Percentiles rank a stretch among this genome's conserved stretches.
Evolutionary conservation across 139 green algal genomes (phyloP).

Genomic region (Coccomyxa sp.): DNA sequence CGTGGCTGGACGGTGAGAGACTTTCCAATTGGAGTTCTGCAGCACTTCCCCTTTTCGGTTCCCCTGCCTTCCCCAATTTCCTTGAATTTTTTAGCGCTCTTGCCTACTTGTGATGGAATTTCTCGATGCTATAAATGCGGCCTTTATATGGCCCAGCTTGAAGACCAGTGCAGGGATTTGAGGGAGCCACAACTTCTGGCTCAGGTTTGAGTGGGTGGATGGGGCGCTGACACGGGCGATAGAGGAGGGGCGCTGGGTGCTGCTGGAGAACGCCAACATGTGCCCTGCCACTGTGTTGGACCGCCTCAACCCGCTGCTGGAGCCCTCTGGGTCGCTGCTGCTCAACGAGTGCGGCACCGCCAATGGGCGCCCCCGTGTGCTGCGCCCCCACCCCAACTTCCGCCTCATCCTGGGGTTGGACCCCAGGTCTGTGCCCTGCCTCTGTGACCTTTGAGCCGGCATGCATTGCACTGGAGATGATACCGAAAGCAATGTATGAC

Average conservation of each 20-base stretch:
- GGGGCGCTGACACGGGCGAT: conserved; percentile 81
- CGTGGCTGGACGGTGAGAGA: too few species aligned
- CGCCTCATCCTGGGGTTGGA: conserved; percentile 91
- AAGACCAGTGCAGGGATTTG: too few species aligned
- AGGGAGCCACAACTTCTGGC: too few species aligned
- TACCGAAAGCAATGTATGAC: not conserved
- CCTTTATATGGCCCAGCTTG: too few species aligned
- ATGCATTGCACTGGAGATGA: not conserved
- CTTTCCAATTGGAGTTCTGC: too few species aligned
- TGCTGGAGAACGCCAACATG: conserved; percentile 96
- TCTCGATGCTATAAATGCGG: too few species aligned
- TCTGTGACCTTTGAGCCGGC: not conserved
- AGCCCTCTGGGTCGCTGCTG: conserved; percentile 73
- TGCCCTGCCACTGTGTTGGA: conserved; percentile 96
- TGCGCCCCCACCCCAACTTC: conserved; percentile 88
- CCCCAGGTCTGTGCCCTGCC: conserved; percentile 33
- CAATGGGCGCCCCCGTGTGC: conserved; percentile 46
- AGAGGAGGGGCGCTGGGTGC: conserved; percentile 83
- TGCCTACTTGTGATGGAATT: too few species aligned
- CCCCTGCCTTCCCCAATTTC: too few species aligned
- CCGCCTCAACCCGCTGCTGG: conserved; percentile 93
- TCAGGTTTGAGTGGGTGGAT: conserved; percentile 96
- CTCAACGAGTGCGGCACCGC: conserved; percentile 82
- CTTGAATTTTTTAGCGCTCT: too few species aligned
- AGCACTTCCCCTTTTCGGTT: too few species aligned